Base-by-base conservation (phyloP, 306 rosid species). In the Fragaria iinumae region DNA sequence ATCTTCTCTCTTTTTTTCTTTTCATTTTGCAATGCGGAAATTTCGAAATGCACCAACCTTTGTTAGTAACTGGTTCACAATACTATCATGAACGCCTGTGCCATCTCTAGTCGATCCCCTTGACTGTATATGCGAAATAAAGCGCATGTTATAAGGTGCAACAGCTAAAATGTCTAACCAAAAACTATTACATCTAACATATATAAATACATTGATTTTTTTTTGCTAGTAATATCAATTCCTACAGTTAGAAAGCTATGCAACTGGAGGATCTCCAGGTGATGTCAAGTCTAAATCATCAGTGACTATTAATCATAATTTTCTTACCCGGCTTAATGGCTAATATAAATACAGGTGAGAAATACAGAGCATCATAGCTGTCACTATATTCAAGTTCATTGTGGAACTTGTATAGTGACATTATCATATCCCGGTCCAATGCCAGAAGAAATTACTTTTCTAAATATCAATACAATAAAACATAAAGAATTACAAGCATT, bases 51-150 rank as follows among this genome's bases (percentile, higher is more conserved):
- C 49, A 71, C 91, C 32, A 68, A 92, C 99, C 99, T 96, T 96
- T 10, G 99, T 96, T 75, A 96, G 98, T 83, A 96, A 93, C 85
- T 96, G 99, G 81, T 96, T 96, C 81, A 96, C 99, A 81, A 96
- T 92, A 82, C 99, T 91, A 71, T 96, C 99, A 83, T 91, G 99
- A 85, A 96, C 99, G 79, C 99, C 99, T 5, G 99, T 92, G 69
- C 99, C 97, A 84, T 96, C 99, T 81, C 93, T 84, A 70, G 99
- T 96, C 20, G 99, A 96, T 75, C 99, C 99, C 83, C 99, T 88
- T 55, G 99, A 91, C 99, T 96, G 88, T 77, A 78, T 69, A 73
- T 69, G 71, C 72, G 27, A 32, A 81, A 80, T 57, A 66, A 53
- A 80, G 73, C 74, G 70, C 21, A 72, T 6, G 32, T 79, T 75